A percentile compares a stretch with the other conserved stretches of the same genome.
These are phyloP conservation scores for Metarhizium robertsii DNA, from an alignment of 2,329 filamentous ascomycete species.

Conservation along the genomic window DNA sequence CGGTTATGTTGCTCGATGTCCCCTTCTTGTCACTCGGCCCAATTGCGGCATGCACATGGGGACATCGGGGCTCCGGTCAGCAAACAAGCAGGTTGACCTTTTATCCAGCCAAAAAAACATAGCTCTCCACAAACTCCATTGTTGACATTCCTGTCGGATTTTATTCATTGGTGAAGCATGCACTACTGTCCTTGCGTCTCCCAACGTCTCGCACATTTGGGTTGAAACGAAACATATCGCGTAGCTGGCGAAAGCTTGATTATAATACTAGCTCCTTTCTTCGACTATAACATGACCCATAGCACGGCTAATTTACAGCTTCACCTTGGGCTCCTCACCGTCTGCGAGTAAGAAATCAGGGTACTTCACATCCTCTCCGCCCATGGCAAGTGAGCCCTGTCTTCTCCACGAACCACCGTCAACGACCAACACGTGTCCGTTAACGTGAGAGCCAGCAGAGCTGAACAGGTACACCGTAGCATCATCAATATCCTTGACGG, in stretches of 20 bases:
- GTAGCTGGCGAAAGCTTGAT: not conserved
- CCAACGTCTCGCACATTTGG: not conserved
- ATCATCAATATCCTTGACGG: conserved; percentile 82
- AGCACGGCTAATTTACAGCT: conserved; percentile 23
- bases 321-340: conserved; percentile 26
- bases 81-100: no score
- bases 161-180: no score
- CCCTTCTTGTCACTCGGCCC: no score
- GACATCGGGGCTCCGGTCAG: no score
- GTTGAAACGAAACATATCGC: not conserved
- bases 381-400: conserved; percentile 35
- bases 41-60: no score
- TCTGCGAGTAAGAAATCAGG: conserved; percentile 35
- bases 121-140: no score
- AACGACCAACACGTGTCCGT: conserved; percentile 71
- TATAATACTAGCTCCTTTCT: not conserved
- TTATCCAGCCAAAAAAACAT: no score
- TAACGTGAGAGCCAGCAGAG: conserved; percentile 78
- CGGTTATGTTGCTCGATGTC: no score
- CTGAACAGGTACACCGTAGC: conserved; percentile 85
- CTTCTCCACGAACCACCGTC: conserved; percentile 52
- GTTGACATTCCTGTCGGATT: no score
- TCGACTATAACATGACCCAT: not conserved
- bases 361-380: conserved; percentile 40
- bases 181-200: no score